phyloP scores from a whole-genome alignment of 164 flowering plant genomes.

The Stephania yunnanensis region DNA sequence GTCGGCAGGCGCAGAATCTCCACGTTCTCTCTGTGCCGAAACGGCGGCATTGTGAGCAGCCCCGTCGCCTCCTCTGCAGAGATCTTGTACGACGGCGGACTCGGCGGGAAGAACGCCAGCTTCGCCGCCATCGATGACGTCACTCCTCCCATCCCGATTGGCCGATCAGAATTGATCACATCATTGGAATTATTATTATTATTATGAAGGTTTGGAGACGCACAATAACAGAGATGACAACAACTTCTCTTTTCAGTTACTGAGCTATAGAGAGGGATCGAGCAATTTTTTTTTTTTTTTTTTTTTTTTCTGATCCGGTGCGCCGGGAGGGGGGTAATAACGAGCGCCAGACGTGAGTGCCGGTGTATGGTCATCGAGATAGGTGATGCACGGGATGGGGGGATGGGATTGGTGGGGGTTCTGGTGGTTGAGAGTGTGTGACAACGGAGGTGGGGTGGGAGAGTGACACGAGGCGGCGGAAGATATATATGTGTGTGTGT shows the following conservation, averaged over 20 bases:
- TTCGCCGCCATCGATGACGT: conserved; percentile 97
- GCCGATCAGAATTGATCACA: neutral
- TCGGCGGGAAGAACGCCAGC: conserved; percentile 52
- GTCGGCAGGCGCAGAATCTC: conserved; percentile 62
- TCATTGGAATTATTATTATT: too few relatives aligned
- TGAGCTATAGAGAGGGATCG: neutral
- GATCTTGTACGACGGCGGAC: conserved; percentile 75
- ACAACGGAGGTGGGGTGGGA: neutral
- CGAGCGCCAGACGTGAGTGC: neutral
- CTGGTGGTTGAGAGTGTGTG: neutral
- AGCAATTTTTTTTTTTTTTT: too few relatives aligned
- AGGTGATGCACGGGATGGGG: neutral
- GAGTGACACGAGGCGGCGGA: neutral
- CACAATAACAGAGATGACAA: too few relatives aligned
- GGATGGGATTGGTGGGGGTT: neutral
- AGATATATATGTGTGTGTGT: too few relatives aligned
- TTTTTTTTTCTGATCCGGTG: too few relatives aligned
- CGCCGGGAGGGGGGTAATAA: neutral
- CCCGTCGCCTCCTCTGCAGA: conserved; percentile 52
- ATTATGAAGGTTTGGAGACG: too few relatives aligned
- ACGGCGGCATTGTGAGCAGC: conserved; percentile 45
- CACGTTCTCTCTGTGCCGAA: conserved; percentile 83
- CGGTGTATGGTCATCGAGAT: neutral
- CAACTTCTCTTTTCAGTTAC: neutral
- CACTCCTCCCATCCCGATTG: conserved; percentile 48